Evolutionary conservation across 768 basidiomycete species (phyloP), one percentile per base, ranked within the genome.

Genomic region (Leucosporidium scottii): DNA sequence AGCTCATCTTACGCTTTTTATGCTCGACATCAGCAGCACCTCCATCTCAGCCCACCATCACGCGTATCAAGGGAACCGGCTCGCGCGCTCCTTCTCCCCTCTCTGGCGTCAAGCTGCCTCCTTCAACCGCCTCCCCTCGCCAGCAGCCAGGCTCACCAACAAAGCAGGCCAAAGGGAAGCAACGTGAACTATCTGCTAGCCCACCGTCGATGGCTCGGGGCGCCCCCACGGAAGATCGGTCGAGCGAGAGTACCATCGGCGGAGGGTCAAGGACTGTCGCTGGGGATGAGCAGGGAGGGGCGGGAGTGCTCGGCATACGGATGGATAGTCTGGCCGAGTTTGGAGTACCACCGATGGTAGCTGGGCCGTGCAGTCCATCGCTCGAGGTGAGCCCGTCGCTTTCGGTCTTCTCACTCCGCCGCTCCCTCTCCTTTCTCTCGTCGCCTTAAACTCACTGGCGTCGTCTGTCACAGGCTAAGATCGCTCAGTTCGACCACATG

Each of bases 401-500:
- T 17, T 44, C 39, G 15, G 10, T 6, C 13, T 17, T 13, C 10
- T 44, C 17, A 5, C 57, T 50, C 28, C 28, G 27, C 34, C 25
- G 20, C n/a, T 28, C 39, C 8, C 50, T 39, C 25, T 28, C 36
- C 27, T n/a, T 20, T 9, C 30, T 17, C 27, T 47, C 8, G 12
- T 47, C 1, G 3, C 9, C n/a, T 28, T 31, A 9, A 27, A 34
- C 27, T 60, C 20, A 25, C 12, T 25, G 20, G 21, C 54, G 44
- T 23, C 21, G 0, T 20, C 50, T 54, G 21, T 27, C 47, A 4
- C 75, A 94, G 93, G 81, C 85, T 0, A 97, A 96, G 78, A 83
- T 96, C 28, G 79, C 83, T 0, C 85, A 88, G 61, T 98, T 96
- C 74, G 83, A 87, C 64, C 75, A 82, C 1, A 82, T 97, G 57